These are phyloP conservation scores for Leccinum fallax DNA, from an alignment of 1,284 basidiomycete species.

Conservation along the genomic window DNA sequence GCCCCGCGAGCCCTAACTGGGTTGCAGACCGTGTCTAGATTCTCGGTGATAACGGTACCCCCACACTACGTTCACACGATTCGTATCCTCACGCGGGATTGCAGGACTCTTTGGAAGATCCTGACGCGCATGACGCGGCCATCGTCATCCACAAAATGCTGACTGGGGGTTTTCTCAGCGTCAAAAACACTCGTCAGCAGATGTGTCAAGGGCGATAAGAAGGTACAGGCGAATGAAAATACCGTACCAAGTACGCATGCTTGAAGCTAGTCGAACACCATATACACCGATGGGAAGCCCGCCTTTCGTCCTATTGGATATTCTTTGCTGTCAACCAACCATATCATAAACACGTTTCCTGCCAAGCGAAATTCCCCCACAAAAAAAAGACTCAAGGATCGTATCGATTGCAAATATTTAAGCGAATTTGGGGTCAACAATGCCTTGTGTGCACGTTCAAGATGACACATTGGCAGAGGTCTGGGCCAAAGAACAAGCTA, in stretches of 20 bases:
- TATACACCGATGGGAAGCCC: neutral
- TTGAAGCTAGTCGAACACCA: neutral
- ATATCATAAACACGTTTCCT: neutral
- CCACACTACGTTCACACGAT: neutral
- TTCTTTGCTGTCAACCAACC: neutral
- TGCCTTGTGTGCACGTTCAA: neutral
- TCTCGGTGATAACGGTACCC: neutral
- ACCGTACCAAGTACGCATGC: conserved; percentile 63
- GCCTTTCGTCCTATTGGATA: neutral
- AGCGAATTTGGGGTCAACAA: neutral
- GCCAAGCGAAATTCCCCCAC: neutral
- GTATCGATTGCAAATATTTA: neutral
- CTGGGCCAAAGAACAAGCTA: neutral
- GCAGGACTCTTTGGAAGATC: neutral
- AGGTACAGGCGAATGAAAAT: conserved; percentile 58
- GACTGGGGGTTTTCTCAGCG: conserved; percentile 74
- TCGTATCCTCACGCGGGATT: neutral
- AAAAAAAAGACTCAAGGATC: neutral
- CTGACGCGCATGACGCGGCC: neutral
- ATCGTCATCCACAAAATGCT: conserved; percentile 75
- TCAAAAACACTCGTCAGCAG: conserved; percentile 73
- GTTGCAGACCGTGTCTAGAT: neutral
- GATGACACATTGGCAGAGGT: neutral
- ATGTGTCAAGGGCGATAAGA: conserved; percentile 46
- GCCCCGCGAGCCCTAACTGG: neutral